Conservation (phyloP, 805 yeast species). For the Komagataella ulmi region DNA sequence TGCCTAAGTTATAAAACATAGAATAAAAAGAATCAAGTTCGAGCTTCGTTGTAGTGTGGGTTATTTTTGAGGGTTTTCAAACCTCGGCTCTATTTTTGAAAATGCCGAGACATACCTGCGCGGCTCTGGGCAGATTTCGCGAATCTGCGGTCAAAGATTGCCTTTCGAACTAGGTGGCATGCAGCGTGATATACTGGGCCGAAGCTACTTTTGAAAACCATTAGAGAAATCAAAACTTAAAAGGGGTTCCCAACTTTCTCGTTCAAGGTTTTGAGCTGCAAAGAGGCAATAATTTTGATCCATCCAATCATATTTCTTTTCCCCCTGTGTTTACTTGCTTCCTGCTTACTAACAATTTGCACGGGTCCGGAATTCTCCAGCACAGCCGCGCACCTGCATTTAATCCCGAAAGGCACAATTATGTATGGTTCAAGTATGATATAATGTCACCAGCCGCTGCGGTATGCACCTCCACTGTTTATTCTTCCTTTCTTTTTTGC, state of each 20-base stretch:
- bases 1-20: not conserved
- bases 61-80: not conserved
- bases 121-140: not conserved
- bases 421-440: not conserved
- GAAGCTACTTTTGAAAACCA: not conserved
- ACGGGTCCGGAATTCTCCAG: not conserved
- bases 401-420: not conserved
- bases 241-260: too few relatives aligned
- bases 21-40: not conserved
- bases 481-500: not conserved
- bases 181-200: not conserved
- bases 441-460: not conserved
- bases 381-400: not conserved
- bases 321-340: not conserved
- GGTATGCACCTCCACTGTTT: not conserved
- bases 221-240: too few relatives aligned
- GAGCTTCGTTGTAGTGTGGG: not conserved
- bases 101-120: not conserved
- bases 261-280: too few relatives aligned
- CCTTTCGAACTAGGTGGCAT: not conserved
- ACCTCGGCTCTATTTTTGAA: not conserved
- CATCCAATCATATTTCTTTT: not conserved
- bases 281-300: too few relatives aligned
- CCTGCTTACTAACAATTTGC: not conserved
- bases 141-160: not conserved